Evolutionary conservation across 176 grass and related monocot genomes (phyloP).

Genomic region (Rhynchospora pubera): DNA sequence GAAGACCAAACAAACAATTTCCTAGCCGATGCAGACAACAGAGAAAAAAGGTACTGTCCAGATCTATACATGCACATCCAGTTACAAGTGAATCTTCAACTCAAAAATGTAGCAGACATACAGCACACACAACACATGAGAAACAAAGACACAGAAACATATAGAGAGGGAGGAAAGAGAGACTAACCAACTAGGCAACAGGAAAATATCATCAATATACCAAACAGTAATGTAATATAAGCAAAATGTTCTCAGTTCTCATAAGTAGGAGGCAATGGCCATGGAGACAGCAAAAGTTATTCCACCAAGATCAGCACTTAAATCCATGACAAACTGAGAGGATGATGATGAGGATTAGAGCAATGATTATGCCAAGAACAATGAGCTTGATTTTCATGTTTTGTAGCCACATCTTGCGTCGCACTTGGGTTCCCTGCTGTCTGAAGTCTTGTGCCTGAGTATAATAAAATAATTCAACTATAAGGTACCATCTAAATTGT

Average conservation of each 20-base stretch:
- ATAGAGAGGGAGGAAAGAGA: neutral
- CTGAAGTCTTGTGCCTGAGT: slow-evolving; percentile 91
- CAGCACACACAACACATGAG: slow-evolving; percentile 7
- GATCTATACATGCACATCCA: slow-evolving; percentile 1
- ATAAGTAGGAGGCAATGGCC: slow-evolving; percentile 11
- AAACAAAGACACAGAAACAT: neutral
- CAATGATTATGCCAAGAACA: slow-evolving; percentile 76
- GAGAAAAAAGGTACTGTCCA: neutral
- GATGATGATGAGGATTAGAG: slow-evolving; percentile 81
- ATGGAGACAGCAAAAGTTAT: neutral
- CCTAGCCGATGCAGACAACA: neutral
- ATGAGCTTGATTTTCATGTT: slow-evolving; percentile 99
- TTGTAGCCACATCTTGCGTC: slow-evolving; percentile 92
- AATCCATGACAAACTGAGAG: slow-evolving; percentile 90
- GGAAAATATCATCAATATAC: slow-evolving; percentile 17
- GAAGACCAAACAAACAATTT: neutral
- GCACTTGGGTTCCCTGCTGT: slow-evolving; percentile 60
- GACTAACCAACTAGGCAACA: slow-evolving; percentile 1
- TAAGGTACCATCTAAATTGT: neutral
- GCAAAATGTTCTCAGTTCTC: slow-evolving; percentile 13
- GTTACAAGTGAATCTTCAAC: slow-evolving; percentile 15
- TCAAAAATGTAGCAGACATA: slow-evolving; percentile 20
- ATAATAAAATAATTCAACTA: neutral
- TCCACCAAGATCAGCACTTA: slow-evolving; percentile 53
- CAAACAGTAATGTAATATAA: slow-evolving; percentile 19